phyloP scores from a whole-genome alignment of 805 yeast species.

The Yarrowia sp. region DNA sequence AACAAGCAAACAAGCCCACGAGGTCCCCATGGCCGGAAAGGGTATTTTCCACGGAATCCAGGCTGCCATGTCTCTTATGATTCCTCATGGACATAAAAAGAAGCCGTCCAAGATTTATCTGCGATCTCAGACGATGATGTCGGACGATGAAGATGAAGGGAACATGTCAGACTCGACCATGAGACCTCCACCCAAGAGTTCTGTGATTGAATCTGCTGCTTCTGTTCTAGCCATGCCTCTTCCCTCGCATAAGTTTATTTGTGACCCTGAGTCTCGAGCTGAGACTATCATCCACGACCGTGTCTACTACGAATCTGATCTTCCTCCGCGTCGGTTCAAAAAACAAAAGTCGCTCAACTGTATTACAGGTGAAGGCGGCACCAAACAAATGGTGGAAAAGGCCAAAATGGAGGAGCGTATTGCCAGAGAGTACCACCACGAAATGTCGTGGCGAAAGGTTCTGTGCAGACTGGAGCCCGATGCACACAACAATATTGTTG shows the following conservation, averaged over 20 bases:
- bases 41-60: slow-evolving; percentile 24
- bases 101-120: slow-evolving; percentile 14
- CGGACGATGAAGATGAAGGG: slow-evolving; percentile 1
- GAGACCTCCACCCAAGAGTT: slow-evolving; percentile 48
- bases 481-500: slow-evolving; percentile 91
- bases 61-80: slow-evolving; percentile 23
- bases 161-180: background rate
- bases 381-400: slow-evolving; percentile 37
- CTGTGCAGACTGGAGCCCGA: slow-evolving; percentile 83
- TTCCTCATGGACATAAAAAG: slow-evolving; percentile 4
- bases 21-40: background rate
- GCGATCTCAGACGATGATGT: slow-evolving; percentile 5
- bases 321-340: slow-evolving; percentile 54
- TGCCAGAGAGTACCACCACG: slow-evolving; percentile 84
- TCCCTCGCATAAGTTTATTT: slow-evolving; percentile 65
- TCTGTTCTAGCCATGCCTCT: slow-evolving; percentile 75
- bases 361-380: background rate
- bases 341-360: slow-evolving; percentile 23
- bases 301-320: slow-evolving; percentile 60
- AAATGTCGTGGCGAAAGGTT: slow-evolving; percentile 87
- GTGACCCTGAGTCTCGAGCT: slow-evolving; percentile 63
- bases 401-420: slow-evolving; percentile 65
- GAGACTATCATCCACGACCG: slow-evolving; percentile 79
- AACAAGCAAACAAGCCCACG: background rate
- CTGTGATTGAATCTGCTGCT: slow-evolving; percentile 75